Base-by-base conservation (phyloP, 1,284 basidiomycete genomes). In the Testicularia cyperi region DNA sequence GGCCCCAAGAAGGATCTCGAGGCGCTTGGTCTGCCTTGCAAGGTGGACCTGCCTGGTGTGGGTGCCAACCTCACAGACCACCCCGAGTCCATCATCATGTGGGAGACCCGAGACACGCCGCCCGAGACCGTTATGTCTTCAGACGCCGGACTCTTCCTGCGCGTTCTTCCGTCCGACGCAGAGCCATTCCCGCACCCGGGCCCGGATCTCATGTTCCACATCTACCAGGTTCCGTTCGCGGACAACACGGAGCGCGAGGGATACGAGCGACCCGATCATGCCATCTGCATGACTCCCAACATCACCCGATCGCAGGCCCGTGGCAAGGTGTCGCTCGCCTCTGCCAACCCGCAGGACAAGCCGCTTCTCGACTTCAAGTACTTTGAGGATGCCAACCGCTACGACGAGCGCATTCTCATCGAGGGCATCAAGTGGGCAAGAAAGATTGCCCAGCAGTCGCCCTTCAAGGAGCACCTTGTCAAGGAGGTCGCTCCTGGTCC, bases 1-100 rank as follows among this genome's bases (percentile, higher is more conserved):
- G 82, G 82, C 12, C 71, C 79, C 18, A 66, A 63, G 5, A 65
- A 74, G 8, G 72, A 83, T 6, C 70, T 83, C 4, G 69, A 77
- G 26, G 67, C 54, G 19, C 57, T 81, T 5, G 79, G 79, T 2
- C 70, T 83, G 25, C 57, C 74, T 2, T 57, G 77, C 25, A 76
- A 77, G 42, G 56, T 80, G 38, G 72, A 80, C 21, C 72, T 83
- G 6, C 79, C 80, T 4, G 81, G 81, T 5, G 81, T 83, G 1
- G 82, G 82, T 5, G 75, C 75, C 49, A 83, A 83, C 64, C 70
- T 82, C 6, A 81, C 82, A 36, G 82, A 83, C 41, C 82, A 83
- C 46, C 75, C 75, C 7, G 75, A 77, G 40, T 64, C 62, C 13
- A 77, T 77, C 38, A 68, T 71, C 33, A 74, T 71, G 63, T 77